These are phyloP conservation scores for Cercis canadensis DNA, from an alignment of 306 rosid species.

Conservation along the genomic window DNA sequence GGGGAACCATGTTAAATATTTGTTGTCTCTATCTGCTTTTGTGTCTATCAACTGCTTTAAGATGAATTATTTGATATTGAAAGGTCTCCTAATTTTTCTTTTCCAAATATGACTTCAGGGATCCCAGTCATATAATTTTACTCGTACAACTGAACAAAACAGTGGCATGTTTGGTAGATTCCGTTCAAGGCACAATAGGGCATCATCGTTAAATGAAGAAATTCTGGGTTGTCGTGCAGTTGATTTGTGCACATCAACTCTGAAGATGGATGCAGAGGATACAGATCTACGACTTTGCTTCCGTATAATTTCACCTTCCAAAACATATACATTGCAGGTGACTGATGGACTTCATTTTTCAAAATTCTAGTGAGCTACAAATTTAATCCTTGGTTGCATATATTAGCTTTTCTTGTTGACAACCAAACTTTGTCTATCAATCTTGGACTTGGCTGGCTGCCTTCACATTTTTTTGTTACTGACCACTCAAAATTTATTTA, in stretches of 20 bases:
- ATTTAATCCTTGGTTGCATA: not conserved
- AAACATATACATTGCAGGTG: slow-evolving; percentile 89
- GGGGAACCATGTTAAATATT: no score
- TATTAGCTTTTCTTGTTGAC: not conserved
- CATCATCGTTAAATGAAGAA: slow-evolving; percentile 68
- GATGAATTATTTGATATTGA: slow-evolving; percentile 1
- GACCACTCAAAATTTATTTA: no score
- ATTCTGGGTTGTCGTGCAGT: slow-evolving; percentile 69
- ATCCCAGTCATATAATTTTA: slow-evolving; percentile 62
- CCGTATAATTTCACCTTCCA: slow-evolving; percentile 90
- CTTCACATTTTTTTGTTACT: no score
- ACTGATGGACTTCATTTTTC: slow-evolving; percentile 39
- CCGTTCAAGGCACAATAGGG: slow-evolving; percentile 76
- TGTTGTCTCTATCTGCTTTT: not conserved
- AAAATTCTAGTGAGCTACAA: not conserved
- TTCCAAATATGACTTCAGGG: slow-evolving; percentile 57
- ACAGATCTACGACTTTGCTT: slow-evolving; percentile 95
- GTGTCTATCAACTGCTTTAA: not conserved
- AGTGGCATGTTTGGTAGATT: slow-evolving; percentile 92
- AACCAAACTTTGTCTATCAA: no score
- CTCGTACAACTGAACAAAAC: slow-evolving; percentile 70
- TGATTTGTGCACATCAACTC: slow-evolving; percentile 84
- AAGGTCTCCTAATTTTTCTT: slow-evolving; percentile 33
- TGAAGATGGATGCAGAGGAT: slow-evolving; percentile 95
- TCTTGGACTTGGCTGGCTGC: no score